Percentiles rank a stretch among this genome's conserved stretches.
phyloP scores from a whole-genome alignment of 495 filamentous ascomycete genomes.

The Trichoderma orchidacearum region DNA sequence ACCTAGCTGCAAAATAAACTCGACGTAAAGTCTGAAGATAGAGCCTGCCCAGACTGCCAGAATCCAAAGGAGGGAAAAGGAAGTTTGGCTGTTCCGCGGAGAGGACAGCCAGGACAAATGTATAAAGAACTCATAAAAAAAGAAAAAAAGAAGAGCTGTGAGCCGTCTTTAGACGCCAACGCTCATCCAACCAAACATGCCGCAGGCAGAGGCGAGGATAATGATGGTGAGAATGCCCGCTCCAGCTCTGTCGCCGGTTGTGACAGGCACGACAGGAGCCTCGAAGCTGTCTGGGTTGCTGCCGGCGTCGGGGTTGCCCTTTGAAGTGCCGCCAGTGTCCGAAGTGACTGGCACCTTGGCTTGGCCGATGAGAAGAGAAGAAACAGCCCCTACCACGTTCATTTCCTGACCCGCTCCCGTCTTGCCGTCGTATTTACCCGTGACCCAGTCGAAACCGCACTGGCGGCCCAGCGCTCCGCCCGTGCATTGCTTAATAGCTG shows the following conservation, averaged over 20 bases:
- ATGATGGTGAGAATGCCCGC: conserved; percentile 49
- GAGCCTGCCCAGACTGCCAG: no score
- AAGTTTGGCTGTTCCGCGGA: no score
- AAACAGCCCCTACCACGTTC: conserved; percentile 51
- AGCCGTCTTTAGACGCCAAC: background rate
- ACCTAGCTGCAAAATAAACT: no score
- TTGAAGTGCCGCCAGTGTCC: conserved; percentile 48
- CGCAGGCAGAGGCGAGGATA: conserved; percentile 20
- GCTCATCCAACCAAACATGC: conserved; percentile 32
- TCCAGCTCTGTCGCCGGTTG: conserved; percentile 47
- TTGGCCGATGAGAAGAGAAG: conserved; percentile 32
- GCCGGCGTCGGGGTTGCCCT: conserved; percentile 49
- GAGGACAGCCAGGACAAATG: no score
- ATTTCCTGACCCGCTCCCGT: conserved; percentile 56
- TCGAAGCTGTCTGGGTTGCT: conserved; percentile 11
- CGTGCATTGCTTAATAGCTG: conserved; percentile 56
- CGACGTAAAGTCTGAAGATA: no score
- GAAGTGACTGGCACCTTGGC: conserved; percentile 38
- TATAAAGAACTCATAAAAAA: background rate
- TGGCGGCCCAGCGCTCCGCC: conserved; percentile 41
- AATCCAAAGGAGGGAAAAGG: no score
- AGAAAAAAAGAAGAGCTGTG: background rate
- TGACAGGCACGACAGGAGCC: conserved; percentile 21
- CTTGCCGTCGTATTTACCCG: conserved; percentile 41
- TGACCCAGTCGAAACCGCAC: conserved; percentile 61